Evolutionary conservation across 345 rosid species (phyloP).

Genomic region (Ceriops zippeliana): DNA sequence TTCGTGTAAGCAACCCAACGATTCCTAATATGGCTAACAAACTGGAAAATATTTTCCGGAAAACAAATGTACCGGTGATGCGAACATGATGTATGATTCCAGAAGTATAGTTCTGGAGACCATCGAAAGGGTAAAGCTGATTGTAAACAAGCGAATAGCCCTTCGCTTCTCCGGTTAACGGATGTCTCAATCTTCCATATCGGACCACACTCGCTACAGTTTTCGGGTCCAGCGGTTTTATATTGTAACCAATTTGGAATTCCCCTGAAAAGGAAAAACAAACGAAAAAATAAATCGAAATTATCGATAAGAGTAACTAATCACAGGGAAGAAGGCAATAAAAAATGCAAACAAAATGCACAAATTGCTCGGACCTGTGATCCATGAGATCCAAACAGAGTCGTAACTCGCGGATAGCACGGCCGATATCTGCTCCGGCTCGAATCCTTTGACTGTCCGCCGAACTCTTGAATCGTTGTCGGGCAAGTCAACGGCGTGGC

Average conservation of each 20-base stretch:
- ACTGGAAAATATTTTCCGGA: not conserved
- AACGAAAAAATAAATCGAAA: not conserved
- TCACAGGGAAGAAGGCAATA: not conserved
- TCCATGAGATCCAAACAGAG: constrained; percentile 77
- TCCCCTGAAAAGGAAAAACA: constrained; percentile 43
- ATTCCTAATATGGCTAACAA: too few relatives aligned
- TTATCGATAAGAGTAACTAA: not conserved
- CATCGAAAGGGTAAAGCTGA: constrained; percentile 55
- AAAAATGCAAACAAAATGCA: not conserved
- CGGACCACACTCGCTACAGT: constrained; percentile 57
- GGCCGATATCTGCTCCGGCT: constrained; percentile 67
- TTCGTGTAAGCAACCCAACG: too few relatives aligned
- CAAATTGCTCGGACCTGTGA: constrained; percentile 41
- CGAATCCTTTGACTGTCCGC: constrained; percentile 47
- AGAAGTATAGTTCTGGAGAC: constrained; percentile 66
- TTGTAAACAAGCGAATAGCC: constrained; percentile 64
- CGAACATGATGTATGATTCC: constrained; percentile 86
- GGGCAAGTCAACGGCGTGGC: constrained; percentile 65
- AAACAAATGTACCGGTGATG: constrained; percentile 39
- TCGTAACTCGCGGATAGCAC: constrained; percentile 49
- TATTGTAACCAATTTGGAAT: constrained; percentile 45
- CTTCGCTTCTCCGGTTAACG: constrained; percentile 31
- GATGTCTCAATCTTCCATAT: constrained; percentile 36
- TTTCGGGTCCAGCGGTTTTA: constrained; percentile 45
- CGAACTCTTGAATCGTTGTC: constrained; percentile 58